Conservation (phyloP, 306 rosid species). For the Quercus bicolor region DNA sequence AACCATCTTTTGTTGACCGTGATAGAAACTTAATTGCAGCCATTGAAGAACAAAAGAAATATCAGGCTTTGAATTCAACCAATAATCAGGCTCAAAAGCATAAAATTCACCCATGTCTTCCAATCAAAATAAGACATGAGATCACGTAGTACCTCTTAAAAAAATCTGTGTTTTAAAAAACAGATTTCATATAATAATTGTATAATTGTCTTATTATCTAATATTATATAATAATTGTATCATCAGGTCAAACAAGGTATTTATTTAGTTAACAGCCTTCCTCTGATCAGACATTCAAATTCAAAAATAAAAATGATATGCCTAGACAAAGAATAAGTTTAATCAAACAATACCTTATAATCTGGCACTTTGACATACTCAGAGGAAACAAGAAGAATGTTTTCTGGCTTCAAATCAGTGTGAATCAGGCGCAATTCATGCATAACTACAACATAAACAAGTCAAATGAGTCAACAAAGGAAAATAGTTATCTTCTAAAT, state of each 20-base stretch:
- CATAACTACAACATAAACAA: conserved; percentile 59
- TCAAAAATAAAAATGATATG: not conserved
- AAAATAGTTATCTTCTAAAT: not conserved
- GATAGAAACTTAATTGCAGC: conserved; percentile 50
- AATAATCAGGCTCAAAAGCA: conserved; percentile 1
- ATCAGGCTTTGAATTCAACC: conserved; percentile 3
- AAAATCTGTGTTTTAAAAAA: too few species aligned
- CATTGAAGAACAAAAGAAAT: not conserved
- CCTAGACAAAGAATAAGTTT: not conserved
- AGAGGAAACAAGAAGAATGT: conserved; percentile 32
- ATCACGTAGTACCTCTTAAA: not conserved
- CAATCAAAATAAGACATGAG: conserved; percentile 1
- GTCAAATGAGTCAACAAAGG: conserved; percentile 4
- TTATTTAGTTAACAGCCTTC: not conserved
- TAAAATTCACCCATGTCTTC: not conserved
- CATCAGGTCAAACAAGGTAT: not conserved
- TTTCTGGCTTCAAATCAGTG: conserved; percentile 76
- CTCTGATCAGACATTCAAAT: not conserved
- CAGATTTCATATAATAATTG: too few species aligned
- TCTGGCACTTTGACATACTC: conserved; percentile 73
- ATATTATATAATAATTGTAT: not conserved
- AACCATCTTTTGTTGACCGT: conserved; percentile 59
- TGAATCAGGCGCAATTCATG: conserved; percentile 74
- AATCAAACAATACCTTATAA: conserved; percentile 46
- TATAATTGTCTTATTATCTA: not conserved